Evolutionary conservation across 2,329 filamentous ascomycete genomes (phyloP), one percentile per base, ranked within the genome.

Genomic region (Ophiocordyceps australis): DNA sequence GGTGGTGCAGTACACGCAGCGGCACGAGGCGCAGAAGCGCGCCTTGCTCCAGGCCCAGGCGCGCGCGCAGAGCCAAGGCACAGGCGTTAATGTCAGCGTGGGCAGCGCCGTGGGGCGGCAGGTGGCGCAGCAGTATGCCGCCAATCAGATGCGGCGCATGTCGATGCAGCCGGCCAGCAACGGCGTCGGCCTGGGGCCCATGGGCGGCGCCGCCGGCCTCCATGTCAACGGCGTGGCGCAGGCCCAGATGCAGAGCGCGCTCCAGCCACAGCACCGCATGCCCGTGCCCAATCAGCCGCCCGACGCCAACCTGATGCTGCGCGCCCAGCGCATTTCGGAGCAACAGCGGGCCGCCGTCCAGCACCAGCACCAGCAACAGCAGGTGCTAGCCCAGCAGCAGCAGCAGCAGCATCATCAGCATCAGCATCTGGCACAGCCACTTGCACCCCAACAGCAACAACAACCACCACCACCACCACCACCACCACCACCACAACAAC

Each of bases 221-320:
- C 62, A 67, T 22, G 64, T 78, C 55, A 69, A 68, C 31, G 65
- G 65, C 23, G 59, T 78, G 14, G 69, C 73, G 20, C 74, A 79
- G 42, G 72, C 75, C 14, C 76, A 76, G 35, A 63, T 81, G 54
- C 73, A 76, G 38, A 59, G 61, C 11, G 36, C 54, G 36, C n/a
- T n/a, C n/a, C 55, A 64, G 33, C 55, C 54, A 5, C 64, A 75
- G 33, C 60, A 67, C 27, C 64, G 74, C 28, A 63, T 80, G 54
- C 63, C 69, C 3, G 46, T 49, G 35, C 44, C 46, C 3, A 48
- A 47, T 19, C 42, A 45, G 21, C 46, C 45, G 20, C 43, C 65
- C 3, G 65, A 72, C 31, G 52, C 65, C 15, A 59, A 59, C 28
- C 47, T 73, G 24, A 58, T 73, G 36, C 54, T 74, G 37, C 72